Evolutionary conservation across 139 green algal genomes (phyloP), one percentile per base, ranked within the genome.

Genomic region (Chlorella sp.): DNA sequence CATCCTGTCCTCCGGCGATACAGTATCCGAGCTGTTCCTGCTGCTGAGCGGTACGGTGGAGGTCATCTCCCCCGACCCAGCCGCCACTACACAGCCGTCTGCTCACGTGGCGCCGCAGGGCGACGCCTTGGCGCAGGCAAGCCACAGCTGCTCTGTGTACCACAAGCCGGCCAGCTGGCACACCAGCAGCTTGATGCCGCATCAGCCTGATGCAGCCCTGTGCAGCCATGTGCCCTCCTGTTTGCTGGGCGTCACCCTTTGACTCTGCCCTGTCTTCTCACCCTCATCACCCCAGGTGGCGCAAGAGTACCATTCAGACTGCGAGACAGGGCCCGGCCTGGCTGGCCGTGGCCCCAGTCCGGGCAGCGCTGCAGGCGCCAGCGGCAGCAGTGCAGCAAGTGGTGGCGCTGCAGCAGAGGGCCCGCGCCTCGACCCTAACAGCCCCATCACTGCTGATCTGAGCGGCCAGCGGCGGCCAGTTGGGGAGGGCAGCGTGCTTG

Each of bases 11-110:
- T 82, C 80, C 0, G 87, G 87, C 16, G 90, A 94, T 67, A 62
- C 81, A 0, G 80, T 92, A 17, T 89, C 90, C 67, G 90, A 94
- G 81, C 81, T 94, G 34, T 85, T 88, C 56, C 64, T 94, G 74
- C 78, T 94, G 75, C 80, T 94, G 64, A 83, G 73, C 11, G 90
- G 90, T 17, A 55, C 70, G 25, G 70, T 78, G 18, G 82, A 88
- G 56, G 25, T 84, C 1, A 18, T 87, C 41, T 18, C 20, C 20
- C 83, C 83, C 47, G 65, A 70, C 25, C 44, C 38, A 18, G 32
- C 56, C 3, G 47, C 57, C 23, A 25, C 38, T 2, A 26, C 39
- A 12, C 55, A 88, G 85, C 80, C 82, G 21, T 34, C 86, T 16
- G 28, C 78, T 47, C 38, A 86, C 6, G 17, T 62, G 41, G 71